Evolutionary conservation across 148 eudicot species (phyloP).

Genomic region (Cornus controversa): DNA sequence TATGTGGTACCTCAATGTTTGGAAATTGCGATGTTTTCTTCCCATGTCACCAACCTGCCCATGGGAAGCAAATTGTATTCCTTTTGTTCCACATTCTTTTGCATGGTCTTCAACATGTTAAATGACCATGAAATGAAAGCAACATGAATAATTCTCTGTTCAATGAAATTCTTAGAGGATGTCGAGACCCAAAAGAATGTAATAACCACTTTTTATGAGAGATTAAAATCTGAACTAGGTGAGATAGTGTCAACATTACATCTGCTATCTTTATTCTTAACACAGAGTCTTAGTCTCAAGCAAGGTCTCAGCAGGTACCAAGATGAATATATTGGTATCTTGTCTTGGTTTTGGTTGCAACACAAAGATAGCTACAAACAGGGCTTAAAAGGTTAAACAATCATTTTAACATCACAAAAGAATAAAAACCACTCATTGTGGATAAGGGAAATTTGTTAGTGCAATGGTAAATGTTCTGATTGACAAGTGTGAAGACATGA

Average conservation of each 20-base stretch:
- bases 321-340: background rate
- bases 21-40: no score
- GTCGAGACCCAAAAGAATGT: no score
- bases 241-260: background rate
- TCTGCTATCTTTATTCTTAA: background rate
- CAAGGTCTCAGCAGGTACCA: no score
- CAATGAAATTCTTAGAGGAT: background rate
- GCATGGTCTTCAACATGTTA: background rate
- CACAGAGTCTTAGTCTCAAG: no score
- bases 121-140: background rate
- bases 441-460: no score
- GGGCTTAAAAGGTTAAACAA: background rate
- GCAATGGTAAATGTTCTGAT: no score
- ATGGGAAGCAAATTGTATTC: no score
- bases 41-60: no score
- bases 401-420: background rate
- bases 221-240: no score
- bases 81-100: background rate
- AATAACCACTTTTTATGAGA: background rate
- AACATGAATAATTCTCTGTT: background rate
- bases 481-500: no score
- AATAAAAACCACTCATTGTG: no score
- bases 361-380: background rate
- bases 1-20: no score
- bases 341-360: background rate